phyloP scores from a whole-genome alignment of 1,284 basidiomycete genomes.

The Bjerkandera adusta region DNA sequence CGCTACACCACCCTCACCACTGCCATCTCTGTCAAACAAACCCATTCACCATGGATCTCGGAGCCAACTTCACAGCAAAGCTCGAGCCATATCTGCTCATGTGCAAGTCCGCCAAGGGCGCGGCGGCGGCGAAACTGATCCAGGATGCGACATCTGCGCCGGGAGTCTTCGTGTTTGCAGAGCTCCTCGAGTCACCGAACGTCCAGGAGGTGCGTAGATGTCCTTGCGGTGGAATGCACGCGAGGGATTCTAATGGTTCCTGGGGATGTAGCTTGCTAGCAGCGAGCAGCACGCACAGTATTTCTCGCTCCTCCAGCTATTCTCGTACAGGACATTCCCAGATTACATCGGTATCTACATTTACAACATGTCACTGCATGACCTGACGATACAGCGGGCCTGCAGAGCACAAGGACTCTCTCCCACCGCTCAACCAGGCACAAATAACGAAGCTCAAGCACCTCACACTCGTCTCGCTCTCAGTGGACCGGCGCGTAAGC shows the following conservation, averaged over 20 bases:
- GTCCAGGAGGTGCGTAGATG: slow-evolving; percentile 67
- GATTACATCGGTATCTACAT: slow-evolving; percentile 59
- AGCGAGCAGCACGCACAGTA: slow-evolving; percentile 62
- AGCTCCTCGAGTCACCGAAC: slow-evolving; percentile 79
- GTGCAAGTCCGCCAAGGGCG: slow-evolving; percentile 87
- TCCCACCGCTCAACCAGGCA: slow-evolving; percentile 67
- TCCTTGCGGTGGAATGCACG: slow-evolving; percentile 16
- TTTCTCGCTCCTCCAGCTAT: slow-evolving; percentile 73
- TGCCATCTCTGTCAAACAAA: no score
- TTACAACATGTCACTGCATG: slow-evolving; percentile 23
- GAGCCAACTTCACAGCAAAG: slow-evolving; percentile 54
- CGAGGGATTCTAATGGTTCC: background rate
- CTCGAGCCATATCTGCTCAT: slow-evolving; percentile 89
- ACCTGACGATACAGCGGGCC: background rate
- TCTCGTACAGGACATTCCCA: slow-evolving; percentile 83
- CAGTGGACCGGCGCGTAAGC: slow-evolving; percentile 70
- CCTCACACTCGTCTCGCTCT: slow-evolving; percentile 84
- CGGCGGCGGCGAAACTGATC: slow-evolving; percentile 86
- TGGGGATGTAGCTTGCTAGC: slow-evolving; percentile 50
- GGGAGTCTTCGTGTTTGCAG: slow-evolving; percentile 89
- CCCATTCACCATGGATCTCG: slow-evolving; percentile 56
- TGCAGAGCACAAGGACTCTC: slow-evolving; percentile 58
- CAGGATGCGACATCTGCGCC: slow-evolving; percentile 84
- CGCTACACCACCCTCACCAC: no score
- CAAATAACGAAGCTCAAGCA: slow-evolving; percentile 90